Evolutionary conservation across 2,329 filamentous ascomycete genomes (phyloP), one percentile per base, ranked within the genome.

Genomic region (Claviceps pazoutovae): DNA sequence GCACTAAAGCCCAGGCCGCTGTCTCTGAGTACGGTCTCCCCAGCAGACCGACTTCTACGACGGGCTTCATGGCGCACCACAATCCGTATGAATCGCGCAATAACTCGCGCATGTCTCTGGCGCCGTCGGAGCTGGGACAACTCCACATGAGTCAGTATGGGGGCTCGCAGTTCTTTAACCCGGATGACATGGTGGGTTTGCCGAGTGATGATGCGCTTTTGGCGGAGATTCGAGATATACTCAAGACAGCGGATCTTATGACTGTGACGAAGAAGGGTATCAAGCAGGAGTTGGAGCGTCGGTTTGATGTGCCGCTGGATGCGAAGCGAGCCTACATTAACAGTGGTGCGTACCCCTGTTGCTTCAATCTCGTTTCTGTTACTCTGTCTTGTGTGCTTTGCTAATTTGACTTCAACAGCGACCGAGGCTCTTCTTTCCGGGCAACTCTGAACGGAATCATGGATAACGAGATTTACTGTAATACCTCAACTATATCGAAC

Each of bases 221-320:
- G 56, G 84, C 88, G 0, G 93, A 98, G 75, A 98, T 98, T 60
- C 80, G 93, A 49, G 89, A 96, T 63, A 95, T 98, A 56, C 73
- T 98, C 56, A 80, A 83, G 59, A 94, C 86, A 13, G 90, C 89
- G 2, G 93, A 98, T 70, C 72, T 98, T 63, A 98, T 98, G 93
- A 90, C 81, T 4, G 88, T 98, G 44, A 98, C 93, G 58, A 98
- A 98, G 82, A 98, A 98, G 80, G 88, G 86, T 61, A 86, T 98
- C 69, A 97, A 97, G 77, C 71, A 80, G 59, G 93, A 98, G 72
- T 72, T 98, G 53, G 93, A 98, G 75, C 81, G 82, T 62, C 80
- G 90, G 56, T 98, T 98, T 63, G 87, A 86, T 55, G 83, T 95
- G 56, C 80, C 83, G 54, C 77, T 98, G 54, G 90, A 97, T 65